Conservation (phyloP, 2,329 filamentous ascomycete species). For the Dothideomycetes sp. region DNA sequence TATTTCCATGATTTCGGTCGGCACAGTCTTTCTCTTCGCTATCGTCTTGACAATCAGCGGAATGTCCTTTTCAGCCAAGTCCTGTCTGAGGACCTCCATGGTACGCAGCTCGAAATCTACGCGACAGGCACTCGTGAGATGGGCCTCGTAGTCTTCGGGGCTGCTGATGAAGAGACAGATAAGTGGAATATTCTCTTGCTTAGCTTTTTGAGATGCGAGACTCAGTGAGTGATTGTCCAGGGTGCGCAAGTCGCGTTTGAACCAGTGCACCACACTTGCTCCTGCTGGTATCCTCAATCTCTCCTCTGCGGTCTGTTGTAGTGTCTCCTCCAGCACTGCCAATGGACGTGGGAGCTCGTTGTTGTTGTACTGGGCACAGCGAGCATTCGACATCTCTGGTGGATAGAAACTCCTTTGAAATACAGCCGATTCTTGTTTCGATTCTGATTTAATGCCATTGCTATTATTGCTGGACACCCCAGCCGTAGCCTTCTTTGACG, state of each 20-base stretch:
- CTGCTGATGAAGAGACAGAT: slow-evolving; percentile 70
- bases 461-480: too few relatives aligned
- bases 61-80: slow-evolving; percentile 61
- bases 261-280: slow-evolving; percentile 74
- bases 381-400: slow-evolving; percentile 70
- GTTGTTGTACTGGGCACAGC: slow-evolving; percentile 63
- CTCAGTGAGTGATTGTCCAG: slow-evolving; percentile 63
- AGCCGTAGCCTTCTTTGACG: too few relatives aligned
- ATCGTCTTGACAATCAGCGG: slow-evolving; percentile 68
- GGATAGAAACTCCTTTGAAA: slow-evolving; percentile 62
- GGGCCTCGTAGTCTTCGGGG: slow-evolving; percentile 75
- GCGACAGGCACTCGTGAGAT: slow-evolving; percentile 59
- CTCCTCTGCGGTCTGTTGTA: slow-evolving; percentile 47
- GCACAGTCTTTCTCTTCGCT: slow-evolving; percentile 51
- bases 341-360: slow-evolving; percentile 62
- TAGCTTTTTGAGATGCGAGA: slow-evolving; percentile 56
- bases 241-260: slow-evolving; percentile 68
- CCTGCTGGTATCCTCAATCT: slow-evolving; percentile 44
- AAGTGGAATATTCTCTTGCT: slow-evolving; percentile 56
- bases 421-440: slow-evolving; percentile 25
- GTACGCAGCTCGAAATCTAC: slow-evolving; percentile 75
- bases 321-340: slow-evolving; percentile 50
- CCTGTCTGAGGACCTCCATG: slow-evolving; percentile 51
- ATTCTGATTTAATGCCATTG: too few relatives aligned
- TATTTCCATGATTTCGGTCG: slow-evolving; percentile 50